Evolutionary conservation across 192 early-diverging fungal genomes (phyloP).

Genomic region (Endogone sp.): DNA sequence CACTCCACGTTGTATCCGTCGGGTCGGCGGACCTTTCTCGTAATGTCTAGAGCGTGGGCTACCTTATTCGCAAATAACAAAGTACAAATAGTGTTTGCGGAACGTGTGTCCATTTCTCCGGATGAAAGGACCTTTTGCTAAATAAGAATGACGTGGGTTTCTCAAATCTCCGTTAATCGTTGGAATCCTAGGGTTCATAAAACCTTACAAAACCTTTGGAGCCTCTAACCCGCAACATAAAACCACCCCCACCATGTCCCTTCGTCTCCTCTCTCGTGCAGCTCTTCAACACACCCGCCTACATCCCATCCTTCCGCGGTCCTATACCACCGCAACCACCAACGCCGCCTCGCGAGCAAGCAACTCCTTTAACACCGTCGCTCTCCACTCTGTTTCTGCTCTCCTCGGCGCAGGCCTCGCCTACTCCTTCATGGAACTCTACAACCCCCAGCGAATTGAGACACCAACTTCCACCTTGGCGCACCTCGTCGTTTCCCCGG

Average conservation of each 20-base stretch:
- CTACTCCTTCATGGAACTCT: slow-evolving; percentile 3
- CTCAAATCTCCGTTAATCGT: too few species aligned
- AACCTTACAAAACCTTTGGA: background rate
- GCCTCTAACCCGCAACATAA: slow-evolving; percentile 12
- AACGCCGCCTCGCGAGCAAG: background rate
- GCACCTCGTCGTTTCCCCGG: background rate
- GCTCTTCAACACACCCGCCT: background rate
- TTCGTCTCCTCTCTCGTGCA: background rate
- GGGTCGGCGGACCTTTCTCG: too few species aligned
- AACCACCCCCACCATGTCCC: slow-evolving; percentile 6
- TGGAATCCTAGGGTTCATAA: too few species aligned
- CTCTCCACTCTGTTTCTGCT: background rate
- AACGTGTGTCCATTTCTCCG: too few species aligned
- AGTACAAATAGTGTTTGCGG: too few species aligned
- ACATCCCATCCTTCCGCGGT: background rate
- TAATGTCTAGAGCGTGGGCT: too few species aligned
- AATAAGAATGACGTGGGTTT: too few species aligned
- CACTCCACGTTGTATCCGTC: too few species aligned
- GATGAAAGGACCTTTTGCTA: too few species aligned
- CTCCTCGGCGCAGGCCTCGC: background rate
- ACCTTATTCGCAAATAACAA: too few species aligned
- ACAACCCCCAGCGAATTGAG: background rate
- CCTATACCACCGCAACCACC: background rate
- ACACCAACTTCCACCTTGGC: background rate
- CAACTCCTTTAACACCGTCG: background rate